Base-by-base conservation (phyloP, 2,329 filamentous ascomycete species). In the Fusarium succisae region DNA sequence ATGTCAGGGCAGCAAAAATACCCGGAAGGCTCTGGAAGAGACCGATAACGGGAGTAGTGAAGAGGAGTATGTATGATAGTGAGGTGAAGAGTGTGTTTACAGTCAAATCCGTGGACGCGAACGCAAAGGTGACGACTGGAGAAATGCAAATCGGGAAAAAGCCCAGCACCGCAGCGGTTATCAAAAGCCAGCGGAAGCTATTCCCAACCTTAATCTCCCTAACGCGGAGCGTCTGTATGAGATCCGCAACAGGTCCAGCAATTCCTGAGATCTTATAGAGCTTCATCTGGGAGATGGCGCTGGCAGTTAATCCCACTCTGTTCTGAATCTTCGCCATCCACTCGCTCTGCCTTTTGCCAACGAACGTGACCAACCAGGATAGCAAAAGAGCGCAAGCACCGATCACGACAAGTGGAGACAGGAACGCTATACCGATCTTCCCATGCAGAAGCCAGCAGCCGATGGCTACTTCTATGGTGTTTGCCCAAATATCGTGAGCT, bases 401-500 rank as follows among this genome's bases (percentile, higher is more conserved):
- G 0, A 87, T 84, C 6, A 87, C 79, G 1, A 83, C 81, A 11
- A 90, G 80, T 0, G 88, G 87, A 0, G 85, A 84, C 0, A 84
- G 76, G 44, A 86, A 89, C 0, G 86, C 86, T 1, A 81, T 78
- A 0, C 88, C 87, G 2, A 90, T 73, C 54, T 87, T 82, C 8
- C 73, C 74, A 26, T 87, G 79, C 1, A 90, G 79, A 0, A 89
- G 80, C 76, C 82, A 89, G 54, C 84, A 83, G 1, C 84, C 84
- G 4, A 89, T 60, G 9, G 75, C 82, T 8, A 86, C 81, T 68
- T 88, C 83, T 2, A 87, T 67, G 1, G 80, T 58, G 44, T 77
- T 82, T 0, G 80, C 83, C 85, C 84, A 86, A 9, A 83, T 65
- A 32, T 86, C 82, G 53, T 87, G 86, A 38, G 85, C 63, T 4